Base-by-base conservation (phyloP, 345 rosid species). In the Dipteronia sinensis region DNA sequence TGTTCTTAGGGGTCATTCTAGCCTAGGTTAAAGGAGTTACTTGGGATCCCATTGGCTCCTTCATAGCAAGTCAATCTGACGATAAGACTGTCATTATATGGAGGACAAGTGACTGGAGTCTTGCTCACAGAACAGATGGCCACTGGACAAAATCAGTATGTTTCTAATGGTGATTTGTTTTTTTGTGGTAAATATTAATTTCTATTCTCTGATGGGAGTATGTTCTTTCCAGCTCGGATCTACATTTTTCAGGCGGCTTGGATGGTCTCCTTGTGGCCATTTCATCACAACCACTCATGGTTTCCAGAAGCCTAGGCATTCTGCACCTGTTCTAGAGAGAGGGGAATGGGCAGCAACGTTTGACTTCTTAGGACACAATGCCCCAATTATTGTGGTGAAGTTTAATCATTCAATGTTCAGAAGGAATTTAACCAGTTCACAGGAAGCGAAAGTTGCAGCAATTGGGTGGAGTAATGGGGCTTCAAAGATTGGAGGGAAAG, bases 241-340 rank as follows among this genome's bases (percentile, higher is more conserved):
- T 74, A 97, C 99, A 22, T 97, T 97, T 86, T 97, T 97, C 85
- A 89, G 99, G 88, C 92, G 99, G 75, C 98, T 97, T 79, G 98
- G 98, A 49, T 97, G 99, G 98, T 97, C 99, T 20, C 98, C 99
- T 1, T 97, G 99, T 85, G 99, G 99, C 61, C 99, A 94, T 86
- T 97, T 91, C 78, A 86, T 97, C 81, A 94, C 99, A 56, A 97
- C 98, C 12, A 97, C 99, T 75, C 98, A 97, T 73, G 99, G 99
- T 79, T 97, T 83, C 88, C 99, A 97, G 87, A 97, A 94, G 85
- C 99, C 99, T n/a, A 93, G 95, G 90, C 99, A 97, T 88, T 97
- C 99, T 81, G 99, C 98, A 65, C 99, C 99, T 38, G 99, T 97
- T 84, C 87, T 97, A 19, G 98, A 94, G 84, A 90, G 99, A 84